A percentile compares a stretch with the other conserved stretches of the same genome.
These are phyloP conservation scores for Suillus luteus DNA, from an alignment of 768 basidiomycete species.

Conservation along the genomic window DNA sequence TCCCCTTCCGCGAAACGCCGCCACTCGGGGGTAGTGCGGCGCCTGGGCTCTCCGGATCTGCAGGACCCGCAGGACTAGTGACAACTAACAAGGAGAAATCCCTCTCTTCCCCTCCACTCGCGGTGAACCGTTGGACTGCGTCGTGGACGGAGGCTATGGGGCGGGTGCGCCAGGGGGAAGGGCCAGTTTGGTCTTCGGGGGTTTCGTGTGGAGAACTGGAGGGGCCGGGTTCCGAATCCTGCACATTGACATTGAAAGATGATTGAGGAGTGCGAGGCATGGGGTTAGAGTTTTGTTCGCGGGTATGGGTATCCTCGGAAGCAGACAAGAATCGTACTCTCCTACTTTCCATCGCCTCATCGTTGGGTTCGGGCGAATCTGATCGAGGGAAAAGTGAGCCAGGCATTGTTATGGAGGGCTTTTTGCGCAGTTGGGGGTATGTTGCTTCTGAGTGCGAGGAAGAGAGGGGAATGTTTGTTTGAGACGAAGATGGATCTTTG, in stretches of 20 bases:
- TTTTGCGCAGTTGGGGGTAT: constrained; percentile 21
- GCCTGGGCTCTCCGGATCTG: constrained; percentile 26
- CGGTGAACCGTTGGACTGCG: constrained; percentile 50
- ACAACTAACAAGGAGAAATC: constrained; percentile 56
- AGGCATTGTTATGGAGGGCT: constrained; percentile 68
- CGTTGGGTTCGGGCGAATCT: constrained; percentile 45
- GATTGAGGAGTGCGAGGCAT: constrained; percentile 4
- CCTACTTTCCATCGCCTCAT: not conserved
- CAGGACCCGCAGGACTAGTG: constrained; percentile 41
- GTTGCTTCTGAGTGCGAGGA: constrained; percentile 25
- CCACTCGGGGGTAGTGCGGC: not conserved
- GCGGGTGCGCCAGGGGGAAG: constrained; percentile 36
- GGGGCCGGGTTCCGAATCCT: constrained; percentile 19
- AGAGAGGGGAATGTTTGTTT: constrained; percentile 14
- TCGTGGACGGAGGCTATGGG: constrained; percentile 46
- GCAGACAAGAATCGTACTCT: not conserved
- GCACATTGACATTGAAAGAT: not conserved
- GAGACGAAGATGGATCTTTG: constrained; percentile 10
- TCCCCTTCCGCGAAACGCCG: constrained; percentile 42
- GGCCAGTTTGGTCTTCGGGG: constrained; percentile 20
- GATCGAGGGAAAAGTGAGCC: constrained; percentile 78
- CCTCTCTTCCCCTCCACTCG: constrained; percentile 44
- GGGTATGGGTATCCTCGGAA: not conserved
- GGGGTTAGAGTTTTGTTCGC: not conserved
- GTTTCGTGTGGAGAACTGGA: constrained; percentile 18